Evolutionary conservation across 352 stramenopile genomes (phyloP).

Genomic region (Aphanomyces invadans): DNA sequence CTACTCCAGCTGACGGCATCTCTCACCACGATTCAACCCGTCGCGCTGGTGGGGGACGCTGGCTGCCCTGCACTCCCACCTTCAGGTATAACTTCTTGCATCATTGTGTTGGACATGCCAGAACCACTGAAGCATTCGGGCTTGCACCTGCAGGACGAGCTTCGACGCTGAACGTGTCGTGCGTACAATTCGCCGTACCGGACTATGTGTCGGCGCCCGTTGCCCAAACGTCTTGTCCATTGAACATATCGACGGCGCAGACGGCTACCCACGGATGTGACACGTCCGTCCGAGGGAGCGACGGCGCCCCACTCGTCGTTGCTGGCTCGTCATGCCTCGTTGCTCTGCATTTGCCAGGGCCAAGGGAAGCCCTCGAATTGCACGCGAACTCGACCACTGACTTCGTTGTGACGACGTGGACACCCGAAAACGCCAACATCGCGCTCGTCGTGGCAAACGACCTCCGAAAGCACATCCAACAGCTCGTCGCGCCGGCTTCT

Average conservation of each 20-base stretch:
- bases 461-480: conserved; percentile 41
- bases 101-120: too few species aligned
- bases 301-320: conserved; percentile 43
- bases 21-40: background rate
- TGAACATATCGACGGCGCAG: background rate
- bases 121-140: too few species aligned
- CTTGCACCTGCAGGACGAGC: too few species aligned
- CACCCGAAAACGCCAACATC: conserved; percentile 36
- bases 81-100: background rate
- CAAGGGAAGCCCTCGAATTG: background rate
- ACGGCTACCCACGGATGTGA: conserved; percentile 46
- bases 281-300: conserved; percentile 36
- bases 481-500: background rate
- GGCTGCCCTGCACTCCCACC: background rate
- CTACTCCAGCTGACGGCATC: background rate
- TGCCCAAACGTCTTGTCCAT: conserved; percentile 38
- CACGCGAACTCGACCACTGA: conserved; percentile 11
- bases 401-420: conserved; percentile 28
- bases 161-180: conserved; percentile 28
- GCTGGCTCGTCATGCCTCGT: conserved; percentile 34
- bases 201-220: conserved; percentile 31
- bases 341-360: background rate
- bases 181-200: conserved; percentile 49
- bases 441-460: conserved; percentile 45
- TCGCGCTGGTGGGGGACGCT: background rate